Conservation (phyloP, 2,329 filamentous ascomycete species). For the Botrytis elliptica region DNA sequence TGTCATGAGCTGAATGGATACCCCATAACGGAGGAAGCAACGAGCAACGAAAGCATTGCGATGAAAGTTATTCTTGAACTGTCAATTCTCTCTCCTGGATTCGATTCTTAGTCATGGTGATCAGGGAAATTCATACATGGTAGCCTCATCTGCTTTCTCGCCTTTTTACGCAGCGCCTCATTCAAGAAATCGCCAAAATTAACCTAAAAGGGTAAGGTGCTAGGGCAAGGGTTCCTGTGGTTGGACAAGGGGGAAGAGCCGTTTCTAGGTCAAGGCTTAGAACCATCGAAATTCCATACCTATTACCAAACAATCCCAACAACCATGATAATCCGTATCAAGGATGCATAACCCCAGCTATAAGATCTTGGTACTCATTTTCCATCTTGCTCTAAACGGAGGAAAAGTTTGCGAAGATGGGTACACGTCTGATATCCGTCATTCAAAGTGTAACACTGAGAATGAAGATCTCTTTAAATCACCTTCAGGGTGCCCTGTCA, state of each 20-base stretch:
- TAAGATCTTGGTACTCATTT: constrained; percentile 10
- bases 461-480: constrained; percentile 4
- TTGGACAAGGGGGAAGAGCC: constrained; percentile 18
- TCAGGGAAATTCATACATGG: neutral
- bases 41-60: constrained; percentile 3
- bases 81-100: neutral
- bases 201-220: constrained; percentile 14
- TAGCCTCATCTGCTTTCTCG: constrained; percentile 16
- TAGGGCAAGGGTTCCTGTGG: neutral
- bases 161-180: constrained; percentile 18
- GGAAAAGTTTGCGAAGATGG: neutral
- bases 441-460: neutral
- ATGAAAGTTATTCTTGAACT: constrained; percentile 14
- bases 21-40: constrained; percentile 19
- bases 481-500: constrained; percentile 5
- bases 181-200: constrained; percentile 16
- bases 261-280: constrained; percentile 18
- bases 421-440: neutral
- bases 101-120: neutral
- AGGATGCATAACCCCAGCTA: constrained; percentile 3
- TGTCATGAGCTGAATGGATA: constrained; percentile 13
- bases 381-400: neutral
- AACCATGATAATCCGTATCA: neutral
- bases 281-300: neutral
- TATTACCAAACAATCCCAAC: neutral